Percentiles rank a stretch among this genome's conserved stretches.
Conservation (phyloP, 805 yeast species). For the Candida nanaspora region DNA sequence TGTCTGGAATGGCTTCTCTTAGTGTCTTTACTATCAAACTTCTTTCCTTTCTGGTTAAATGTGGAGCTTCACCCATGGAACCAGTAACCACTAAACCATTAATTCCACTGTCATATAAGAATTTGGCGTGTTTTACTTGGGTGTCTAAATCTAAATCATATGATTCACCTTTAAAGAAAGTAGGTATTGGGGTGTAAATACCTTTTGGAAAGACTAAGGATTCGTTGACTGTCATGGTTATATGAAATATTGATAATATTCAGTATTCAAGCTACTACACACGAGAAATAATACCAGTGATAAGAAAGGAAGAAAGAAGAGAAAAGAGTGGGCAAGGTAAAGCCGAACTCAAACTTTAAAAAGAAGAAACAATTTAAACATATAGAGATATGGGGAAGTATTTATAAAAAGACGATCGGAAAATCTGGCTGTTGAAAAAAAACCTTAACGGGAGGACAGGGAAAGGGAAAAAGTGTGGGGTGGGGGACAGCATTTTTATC, state of each 20-base stretch:
- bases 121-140: conserved; percentile 36
- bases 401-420: no score
- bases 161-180: conserved; percentile 38
- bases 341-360: no score
- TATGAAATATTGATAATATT: background rate
- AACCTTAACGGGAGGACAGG: no score
- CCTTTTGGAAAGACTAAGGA: conserved; percentile 16
- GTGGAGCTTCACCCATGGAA: conserved; percentile 46
- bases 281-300: background rate
- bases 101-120: conserved; percentile 34
- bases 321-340: no score
- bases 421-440: no score
- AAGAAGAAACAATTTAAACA: no score
- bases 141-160: conserved; percentile 32
- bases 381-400: no score
- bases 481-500: no score
- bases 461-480: no score
- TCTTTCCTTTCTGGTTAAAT: conserved; percentile 37
- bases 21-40: conserved; percentile 20
- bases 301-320: background rate
- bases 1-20: conserved; percentile 28
- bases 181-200: conserved; percentile 45
- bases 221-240: background rate
- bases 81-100: conserved; percentile 40
- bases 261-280: no score